A percentile compares a stretch with the other conserved stretches of the same genome.
Evolutionary conservation across 495 filamentous ascomycete species (phyloP).

Genomic region (Daldinia caldariorum): DNA sequence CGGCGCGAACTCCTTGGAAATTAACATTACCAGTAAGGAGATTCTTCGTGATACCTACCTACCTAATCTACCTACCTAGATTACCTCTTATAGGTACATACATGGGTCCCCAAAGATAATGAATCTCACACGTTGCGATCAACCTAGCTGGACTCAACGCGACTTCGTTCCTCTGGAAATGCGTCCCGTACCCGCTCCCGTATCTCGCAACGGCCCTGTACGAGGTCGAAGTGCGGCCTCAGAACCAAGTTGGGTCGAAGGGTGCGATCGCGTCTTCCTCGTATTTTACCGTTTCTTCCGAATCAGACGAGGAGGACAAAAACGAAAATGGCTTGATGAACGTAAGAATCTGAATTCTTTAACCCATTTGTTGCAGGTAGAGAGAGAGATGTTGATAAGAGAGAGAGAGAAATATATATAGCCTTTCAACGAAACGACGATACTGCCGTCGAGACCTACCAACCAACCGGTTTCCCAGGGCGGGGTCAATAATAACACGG

Average conservation of each 20-base stretch:
- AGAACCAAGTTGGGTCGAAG: slow-evolving; percentile 17
- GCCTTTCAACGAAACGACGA: slow-evolving; percentile 24
- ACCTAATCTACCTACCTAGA: no score
- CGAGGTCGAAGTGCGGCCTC: slow-evolving; percentile 50
- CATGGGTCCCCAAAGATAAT: not conserved
- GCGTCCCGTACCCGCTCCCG: slow-evolving; percentile 52
- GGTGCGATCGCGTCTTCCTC: slow-evolving; percentile 30
- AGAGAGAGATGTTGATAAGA: slow-evolving; percentile 19
- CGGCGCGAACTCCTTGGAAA: slow-evolving; percentile 45
- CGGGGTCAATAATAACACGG: slow-evolving; percentile 40
- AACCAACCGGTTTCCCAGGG: slow-evolving; percentile 19
- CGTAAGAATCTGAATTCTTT: slow-evolving; percentile 8
- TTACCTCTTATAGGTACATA: no score
- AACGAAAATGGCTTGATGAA: not conserved
- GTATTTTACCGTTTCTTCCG: slow-evolving; percentile 34
- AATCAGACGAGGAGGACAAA: not conserved
- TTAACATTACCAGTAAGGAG: slow-evolving; percentile 49
- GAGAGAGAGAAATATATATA: slow-evolving; percentile 23
- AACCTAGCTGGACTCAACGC: slow-evolving; percentile 43
- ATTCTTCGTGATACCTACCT: not conserved
- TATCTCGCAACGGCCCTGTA: slow-evolving; percentile 51
- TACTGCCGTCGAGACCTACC: slow-evolving; percentile 33
- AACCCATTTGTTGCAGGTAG: no score
- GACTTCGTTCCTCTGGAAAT: slow-evolving; percentile 51
- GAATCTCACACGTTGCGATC: slow-evolving; percentile 23